Percentiles rank a stretch among this genome's conserved stretches.
Evolutionary conservation across 441 rosid species (phyloP).

Genomic region (Populus trichocarpa): DNA sequence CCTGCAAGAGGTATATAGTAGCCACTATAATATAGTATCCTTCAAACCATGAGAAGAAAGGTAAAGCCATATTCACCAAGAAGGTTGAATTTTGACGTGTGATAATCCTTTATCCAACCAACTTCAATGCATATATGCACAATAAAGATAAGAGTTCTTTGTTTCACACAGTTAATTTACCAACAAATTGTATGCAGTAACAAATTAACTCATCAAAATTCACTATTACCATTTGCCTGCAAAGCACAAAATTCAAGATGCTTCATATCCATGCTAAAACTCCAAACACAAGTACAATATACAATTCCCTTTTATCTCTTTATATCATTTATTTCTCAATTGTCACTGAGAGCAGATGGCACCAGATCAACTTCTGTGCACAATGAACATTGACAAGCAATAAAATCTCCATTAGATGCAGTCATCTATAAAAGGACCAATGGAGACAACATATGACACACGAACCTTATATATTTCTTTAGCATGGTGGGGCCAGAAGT

Average conservation of each 20-base stretch:
- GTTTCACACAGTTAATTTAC: not conserved
- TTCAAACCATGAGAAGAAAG: not conserved
- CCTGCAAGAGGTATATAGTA: conserved; percentile 35
- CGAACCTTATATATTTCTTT: not conserved
- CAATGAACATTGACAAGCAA: not conserved
- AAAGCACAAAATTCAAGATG: not conserved
- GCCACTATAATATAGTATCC: not conserved
- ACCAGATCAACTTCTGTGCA: not conserved
- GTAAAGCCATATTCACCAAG: not conserved
- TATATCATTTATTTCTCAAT: not conserved
- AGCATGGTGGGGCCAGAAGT: too few relatives aligned
- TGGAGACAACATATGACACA: not conserved
- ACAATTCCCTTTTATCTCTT: not conserved
- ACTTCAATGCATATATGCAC: not conserved
- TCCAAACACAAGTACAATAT: not conserved
- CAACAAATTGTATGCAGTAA: not conserved
- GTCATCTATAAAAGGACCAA: not conserved
- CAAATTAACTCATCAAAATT: not conserved
- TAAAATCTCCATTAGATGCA: not conserved
- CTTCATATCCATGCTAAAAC: not conserved
- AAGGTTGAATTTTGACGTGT: not conserved
- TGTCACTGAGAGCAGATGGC: not conserved
- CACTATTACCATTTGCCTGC: not conserved
- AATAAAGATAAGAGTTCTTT: not conserved
- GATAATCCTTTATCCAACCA: not conserved